Percentiles rank a stretch among this genome's conserved stretches.
These are phyloP conservation scores for Cladosporium sp. DNA, from an alignment of 2,329 filamentous ascomycete species.

Conservation along the genomic window DNA sequence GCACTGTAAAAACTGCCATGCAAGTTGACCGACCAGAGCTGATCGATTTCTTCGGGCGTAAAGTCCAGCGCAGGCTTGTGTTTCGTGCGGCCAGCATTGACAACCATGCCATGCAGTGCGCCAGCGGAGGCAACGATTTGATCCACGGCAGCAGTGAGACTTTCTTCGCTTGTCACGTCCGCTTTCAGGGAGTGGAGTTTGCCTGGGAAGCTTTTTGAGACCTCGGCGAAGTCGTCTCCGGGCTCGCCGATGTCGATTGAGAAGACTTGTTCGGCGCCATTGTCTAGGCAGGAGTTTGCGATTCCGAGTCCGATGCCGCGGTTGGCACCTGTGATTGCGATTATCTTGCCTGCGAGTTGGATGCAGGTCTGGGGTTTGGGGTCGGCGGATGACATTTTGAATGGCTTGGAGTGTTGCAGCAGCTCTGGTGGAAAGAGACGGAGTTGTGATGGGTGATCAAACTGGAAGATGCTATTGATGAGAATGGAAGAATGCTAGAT, in stretches of 20 bases:
- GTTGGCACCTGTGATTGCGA: conserved; percentile 79
- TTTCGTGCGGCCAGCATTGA: conserved; percentile 27
- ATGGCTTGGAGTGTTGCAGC: too few species aligned
- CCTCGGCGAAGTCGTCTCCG: conserved; percentile 25
- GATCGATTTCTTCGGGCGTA: conserved; percentile 26
- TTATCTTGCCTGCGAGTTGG: conserved; percentile 63
- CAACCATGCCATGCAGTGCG: conserved; percentile 25
- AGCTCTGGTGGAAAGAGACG: too few species aligned
- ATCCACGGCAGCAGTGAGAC: conserved; percentile 21
- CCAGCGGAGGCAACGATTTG: conserved; percentile 23
- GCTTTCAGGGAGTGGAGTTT: conserved; percentile 36
- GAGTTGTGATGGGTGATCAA: too few species aligned
- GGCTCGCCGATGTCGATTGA: conserved; percentile 30
- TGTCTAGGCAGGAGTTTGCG: conserved; percentile 29
- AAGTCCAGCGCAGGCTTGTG: conserved; percentile 29
- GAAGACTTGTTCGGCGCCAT: conserved; percentile 25
- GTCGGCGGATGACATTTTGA: too few species aligned
- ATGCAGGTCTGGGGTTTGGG: neutral
- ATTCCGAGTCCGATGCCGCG: conserved; percentile 66
- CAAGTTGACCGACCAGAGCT: conserved; percentile 35
- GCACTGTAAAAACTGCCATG: conserved; percentile 35
- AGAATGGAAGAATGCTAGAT: too few species aligned
- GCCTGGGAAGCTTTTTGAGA: conserved; percentile 23
- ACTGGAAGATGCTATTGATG: too few species aligned
- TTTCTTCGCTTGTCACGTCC: conserved; percentile 40